phyloP scores from a whole-genome alignment of 2,329 filamentous ascomycete genomes.

The Cercospora sp. region DNA sequence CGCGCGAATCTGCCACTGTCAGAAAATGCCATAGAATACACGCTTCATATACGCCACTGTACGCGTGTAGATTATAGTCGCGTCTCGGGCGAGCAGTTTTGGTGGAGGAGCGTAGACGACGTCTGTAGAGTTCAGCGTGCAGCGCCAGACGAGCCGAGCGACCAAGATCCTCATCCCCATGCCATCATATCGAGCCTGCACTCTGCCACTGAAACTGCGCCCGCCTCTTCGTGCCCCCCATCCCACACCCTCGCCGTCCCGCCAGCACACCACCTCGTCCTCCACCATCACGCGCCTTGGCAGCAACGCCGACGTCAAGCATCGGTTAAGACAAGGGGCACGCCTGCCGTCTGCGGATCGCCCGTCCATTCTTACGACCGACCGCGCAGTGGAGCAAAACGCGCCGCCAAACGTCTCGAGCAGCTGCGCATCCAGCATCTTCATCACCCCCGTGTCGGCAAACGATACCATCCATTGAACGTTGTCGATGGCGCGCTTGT shows the following conservation, averaged over 20 bases:
- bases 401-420: not conserved
- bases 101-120: not conserved
- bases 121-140: conserved; percentile 5
- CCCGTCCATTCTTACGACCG: not conserved
- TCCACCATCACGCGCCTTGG: conserved; percentile 9
- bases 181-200: conserved; percentile 1
- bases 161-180: not conserved
- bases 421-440: not conserved
- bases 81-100: not conserved
- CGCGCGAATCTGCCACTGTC: not conserved
- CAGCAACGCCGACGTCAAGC: conserved; percentile 7
- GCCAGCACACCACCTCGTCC: conserved; percentile 10
- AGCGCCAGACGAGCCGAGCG: conserved; percentile 5
- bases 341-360: conserved; percentile 5
- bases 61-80: not conserved
- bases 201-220: not conserved
- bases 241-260: not conserved
- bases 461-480: not conserved
- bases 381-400: conserved; percentile 1
- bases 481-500: conserved; percentile 17
- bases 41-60: not conserved
- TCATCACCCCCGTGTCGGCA: not conserved
- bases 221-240: not conserved
- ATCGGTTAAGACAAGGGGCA: conserved; percentile 11
- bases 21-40: not conserved